Evolutionary conservation across 1,284 basidiomycete species (phyloP).

Genomic region (Leccinum solheimii): DNA sequence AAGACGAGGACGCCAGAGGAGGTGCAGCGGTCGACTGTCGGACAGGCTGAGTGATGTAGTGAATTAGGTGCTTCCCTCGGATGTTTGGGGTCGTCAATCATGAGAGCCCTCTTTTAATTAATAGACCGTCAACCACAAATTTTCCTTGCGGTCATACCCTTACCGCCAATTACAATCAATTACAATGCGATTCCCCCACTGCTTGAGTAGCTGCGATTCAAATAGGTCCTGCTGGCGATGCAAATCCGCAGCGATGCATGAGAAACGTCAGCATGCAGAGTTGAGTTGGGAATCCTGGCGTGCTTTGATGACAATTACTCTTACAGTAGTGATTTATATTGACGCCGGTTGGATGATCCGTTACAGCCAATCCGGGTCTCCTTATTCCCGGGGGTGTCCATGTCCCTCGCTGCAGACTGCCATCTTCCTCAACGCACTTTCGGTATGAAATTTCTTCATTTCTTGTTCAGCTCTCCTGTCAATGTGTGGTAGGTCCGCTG

Average conservation of each 20-base stretch:
- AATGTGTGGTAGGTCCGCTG: slow-evolving; percentile 8
- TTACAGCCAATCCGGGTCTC: slow-evolving; percentile 20
- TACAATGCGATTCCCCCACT: slow-evolving; percentile 19
- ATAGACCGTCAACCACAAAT: slow-evolving; percentile 25
- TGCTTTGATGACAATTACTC: slow-evolving; percentile 1
- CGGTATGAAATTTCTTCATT: slow-evolving; percentile 27
- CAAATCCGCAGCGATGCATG: slow-evolving; percentile 18
- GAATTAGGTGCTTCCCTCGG: slow-evolving; percentile 18
- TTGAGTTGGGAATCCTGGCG: slow-evolving; percentile 4
- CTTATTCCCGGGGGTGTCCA: slow-evolving; percentile 3
- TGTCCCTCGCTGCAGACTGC: slow-evolving; percentile 8
- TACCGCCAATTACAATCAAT: slow-evolving; percentile 10
- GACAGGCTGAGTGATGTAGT: slow-evolving; percentile 27
- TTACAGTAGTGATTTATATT: slow-evolving; percentile 6
- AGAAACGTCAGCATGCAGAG: slow-evolving; percentile 17
- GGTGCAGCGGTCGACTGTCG: slow-evolving; percentile 28
- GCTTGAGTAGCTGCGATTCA: slow-evolving; percentile 5
- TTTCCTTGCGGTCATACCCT: slow-evolving; percentile 20
- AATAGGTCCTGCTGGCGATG: slow-evolving; percentile 20
- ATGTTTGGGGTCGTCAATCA: slow-evolving; percentile 30
- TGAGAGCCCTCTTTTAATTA: slow-evolving; percentile 35
- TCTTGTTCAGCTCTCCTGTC: slow-evolving; percentile 14
- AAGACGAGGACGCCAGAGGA: slow-evolving; percentile 69
- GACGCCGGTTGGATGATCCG: slow-evolving; percentile 34
- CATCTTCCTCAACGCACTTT: slow-evolving; percentile 14